These are phyloP conservation scores for Thalassiosira profunda DNA, from an alignment of 108 stramenopile genomes.

Conservation along the genomic window DNA sequence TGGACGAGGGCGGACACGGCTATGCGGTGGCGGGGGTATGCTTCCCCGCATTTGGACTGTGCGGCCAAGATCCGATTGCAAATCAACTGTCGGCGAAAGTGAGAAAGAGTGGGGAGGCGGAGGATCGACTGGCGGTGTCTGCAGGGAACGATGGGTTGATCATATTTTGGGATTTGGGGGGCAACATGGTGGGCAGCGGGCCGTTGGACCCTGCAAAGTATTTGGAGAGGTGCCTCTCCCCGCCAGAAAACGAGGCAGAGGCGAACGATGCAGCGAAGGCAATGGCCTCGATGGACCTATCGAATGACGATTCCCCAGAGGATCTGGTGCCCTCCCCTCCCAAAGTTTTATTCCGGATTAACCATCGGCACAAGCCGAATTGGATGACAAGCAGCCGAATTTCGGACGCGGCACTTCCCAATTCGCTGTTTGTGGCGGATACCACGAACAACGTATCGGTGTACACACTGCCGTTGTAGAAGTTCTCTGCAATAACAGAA, in stretches of 20 bases:
- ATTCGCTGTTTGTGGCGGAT: constrained; percentile 78
- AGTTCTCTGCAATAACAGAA: neutral
- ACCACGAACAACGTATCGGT: constrained; percentile 72
- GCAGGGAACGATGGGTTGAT: constrained; percentile 77
- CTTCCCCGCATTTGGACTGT: constrained; percentile 59
- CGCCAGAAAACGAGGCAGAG: neutral
- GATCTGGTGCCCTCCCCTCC: constrained; percentile 30
- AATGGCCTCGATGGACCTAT: neutral
- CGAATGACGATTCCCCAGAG: neutral
- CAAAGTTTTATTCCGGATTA: constrained; percentile 39
- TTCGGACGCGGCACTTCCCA: constrained; percentile 22
- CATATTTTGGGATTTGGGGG: constrained; percentile 78
- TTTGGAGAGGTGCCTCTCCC: constrained; percentile 13
- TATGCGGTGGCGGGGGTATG: constrained; percentile 71
- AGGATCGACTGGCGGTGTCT: constrained; percentile 68
- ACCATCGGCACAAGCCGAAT: constrained; percentile 64
- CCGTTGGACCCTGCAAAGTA: constrained; percentile 40
- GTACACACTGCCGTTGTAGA: constrained; percentile 54
- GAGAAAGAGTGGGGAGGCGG: constrained; percentile 13
- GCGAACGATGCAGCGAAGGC: neutral
- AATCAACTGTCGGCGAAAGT: neutral
- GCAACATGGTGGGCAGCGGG: constrained; percentile 31
- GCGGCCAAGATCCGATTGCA: neutral
- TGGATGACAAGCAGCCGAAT: constrained; percentile 49
- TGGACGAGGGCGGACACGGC: constrained; percentile 52